Conservation (phyloP, 2,329 filamentous ascomycete species). For the Fusarium phyllophilum region DNA sequence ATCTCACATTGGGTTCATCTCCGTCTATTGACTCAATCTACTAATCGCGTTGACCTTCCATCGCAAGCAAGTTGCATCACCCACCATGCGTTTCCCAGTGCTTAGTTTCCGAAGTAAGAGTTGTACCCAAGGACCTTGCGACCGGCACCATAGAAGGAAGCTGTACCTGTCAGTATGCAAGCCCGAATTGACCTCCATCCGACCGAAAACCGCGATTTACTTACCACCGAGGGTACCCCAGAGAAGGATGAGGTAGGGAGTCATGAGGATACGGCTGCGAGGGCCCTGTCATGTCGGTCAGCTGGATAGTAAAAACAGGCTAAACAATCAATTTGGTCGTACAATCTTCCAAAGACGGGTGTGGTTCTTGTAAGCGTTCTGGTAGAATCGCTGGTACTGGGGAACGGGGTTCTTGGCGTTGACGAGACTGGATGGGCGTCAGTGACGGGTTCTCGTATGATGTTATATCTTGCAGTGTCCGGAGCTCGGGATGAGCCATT, state of each 20-base stretch:
- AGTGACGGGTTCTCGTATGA: conserved; percentile 45
- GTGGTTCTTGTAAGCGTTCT: conserved; percentile 75
- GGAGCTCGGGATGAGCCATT: conserved; percentile 39
- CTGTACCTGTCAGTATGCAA: conserved; percentile 48
- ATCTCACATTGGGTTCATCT: conserved; percentile 30
- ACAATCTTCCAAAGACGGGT: conserved; percentile 83
- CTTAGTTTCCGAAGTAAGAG: conserved; percentile 75
- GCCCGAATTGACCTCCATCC: background rate
- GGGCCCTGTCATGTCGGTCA: conserved; percentile 61
- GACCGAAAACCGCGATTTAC: conserved; percentile 44
- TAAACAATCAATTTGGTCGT: conserved; percentile 50
- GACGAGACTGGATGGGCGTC: conserved; percentile 61
- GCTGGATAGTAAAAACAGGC: conserved; percentile 16
- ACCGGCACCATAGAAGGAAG: conserved; percentile 75
- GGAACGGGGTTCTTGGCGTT: conserved; percentile 82
- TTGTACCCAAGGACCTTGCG: conserved; percentile 82
- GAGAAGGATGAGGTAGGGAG: conserved; percentile 74
- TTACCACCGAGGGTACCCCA: conserved; percentile 71
- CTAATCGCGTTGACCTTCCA: conserved; percentile 34
- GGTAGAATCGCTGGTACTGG: conserved; percentile 78
- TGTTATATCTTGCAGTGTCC: conserved; percentile 26
- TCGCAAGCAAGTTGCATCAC: conserved; percentile 14
- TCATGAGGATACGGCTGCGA: conserved; percentile 71
- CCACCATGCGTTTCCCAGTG: conserved; percentile 10
- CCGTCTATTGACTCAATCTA: conserved; percentile 44